phyloP scores from a whole-genome alignment of 106 monocot genomes.

The Posidonia australis region DNA sequence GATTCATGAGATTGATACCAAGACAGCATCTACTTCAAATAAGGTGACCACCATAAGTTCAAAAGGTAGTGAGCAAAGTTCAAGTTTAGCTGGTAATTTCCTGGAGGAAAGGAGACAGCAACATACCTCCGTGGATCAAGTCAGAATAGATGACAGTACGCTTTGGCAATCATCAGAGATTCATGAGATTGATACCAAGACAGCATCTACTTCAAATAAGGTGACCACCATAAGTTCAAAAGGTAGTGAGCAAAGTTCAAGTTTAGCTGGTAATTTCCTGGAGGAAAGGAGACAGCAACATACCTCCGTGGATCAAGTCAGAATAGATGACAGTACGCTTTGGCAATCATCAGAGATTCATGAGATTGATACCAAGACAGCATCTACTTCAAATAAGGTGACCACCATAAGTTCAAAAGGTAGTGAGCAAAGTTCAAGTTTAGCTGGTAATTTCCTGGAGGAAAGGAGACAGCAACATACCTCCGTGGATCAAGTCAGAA shows the following conservation, averaged over 20 bases:
- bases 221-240: too few species aligned
- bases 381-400: too few species aligned
- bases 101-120: not conserved
- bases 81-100: too few species aligned
- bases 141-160: not conserved
- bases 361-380: too few species aligned
- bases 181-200: too few species aligned
- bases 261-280: not conserved
- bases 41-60: not conserved
- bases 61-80: not conserved
- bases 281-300: not conserved
- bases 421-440: too few species aligned
- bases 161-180: too few species aligned
- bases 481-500: not conserved
- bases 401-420: too few species aligned
- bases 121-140: not conserved
- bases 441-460: too few species aligned
- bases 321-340: too few species aligned
- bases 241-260: conserved; percentile 1
- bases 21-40: conserved; percentile 4
- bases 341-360: too few species aligned
- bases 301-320: not conserved
- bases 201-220: too few species aligned
- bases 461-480: not conserved
- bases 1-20: conserved; percentile 9